Evolutionary conservation across 352 stramenopile genomes (phyloP), one percentile per base, ranked within the genome.

Genomic region (Aphanomyces euteiches): DNA sequence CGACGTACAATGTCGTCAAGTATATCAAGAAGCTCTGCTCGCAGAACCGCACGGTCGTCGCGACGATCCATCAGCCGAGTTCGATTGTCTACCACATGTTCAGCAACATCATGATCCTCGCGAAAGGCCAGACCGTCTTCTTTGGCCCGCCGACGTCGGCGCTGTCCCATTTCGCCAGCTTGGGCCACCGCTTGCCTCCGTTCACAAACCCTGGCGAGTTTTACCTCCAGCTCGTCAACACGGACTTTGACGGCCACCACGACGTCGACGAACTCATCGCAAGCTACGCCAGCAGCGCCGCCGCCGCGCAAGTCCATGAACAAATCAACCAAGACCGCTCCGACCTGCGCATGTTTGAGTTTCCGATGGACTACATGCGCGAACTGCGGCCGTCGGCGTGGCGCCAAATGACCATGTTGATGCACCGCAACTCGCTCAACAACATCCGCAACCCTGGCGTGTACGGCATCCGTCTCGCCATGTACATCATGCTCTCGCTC

Each of bases 91-190:
- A 85, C 73, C 73, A 83, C 45, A 82, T 84, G 72, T 90, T 89
- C 67, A 78, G 72, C 36, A 90, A 80, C 59, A 69, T 86, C 45
- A 56, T 89, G 48, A 74, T 93, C 47, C 74, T 91, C 17, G 74
- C 84, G 13, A 79, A 76, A 7, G 89, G 91, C 3, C 72, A 84
- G 56, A 85, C 92, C 1, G 82, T 96, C 45, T 96, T 93, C 75
- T 85, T 90, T 65, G 88, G 89, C 36, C 47, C 74, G 19, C 83
- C 89, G 8, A 3, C 37, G 17, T 53, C 71, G 3, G 74, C 77
- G 50, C 75, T 84, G n/a, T 39, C 73, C 13, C 79, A 89, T 58
- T 86, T 89, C 36, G 40, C 57, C 1, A 65, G 63, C 0, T 3
- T 75, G 0, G 76, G 74, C 3, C 74, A 83, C 74, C 65, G 69